Conservation (phyloP, 768 basidiomycete species). For the Dacryopinax primogenitus region DNA sequence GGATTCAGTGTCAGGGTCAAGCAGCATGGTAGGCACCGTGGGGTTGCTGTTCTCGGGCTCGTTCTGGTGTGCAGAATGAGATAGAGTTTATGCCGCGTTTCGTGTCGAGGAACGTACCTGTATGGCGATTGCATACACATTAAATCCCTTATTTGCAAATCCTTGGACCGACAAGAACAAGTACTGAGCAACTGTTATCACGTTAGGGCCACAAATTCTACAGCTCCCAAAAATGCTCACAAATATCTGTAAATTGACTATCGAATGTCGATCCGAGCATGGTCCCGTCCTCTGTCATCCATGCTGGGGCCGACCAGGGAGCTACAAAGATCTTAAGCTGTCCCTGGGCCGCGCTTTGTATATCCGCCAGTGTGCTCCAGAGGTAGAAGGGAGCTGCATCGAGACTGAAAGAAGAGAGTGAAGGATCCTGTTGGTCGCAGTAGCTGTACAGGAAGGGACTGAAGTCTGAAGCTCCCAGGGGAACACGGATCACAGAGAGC, state of each 20-base stretch:
- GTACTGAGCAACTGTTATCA: slow-evolving; percentile 48
- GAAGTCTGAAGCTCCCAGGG: slow-evolving; percentile 64
- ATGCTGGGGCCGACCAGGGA: background rate
- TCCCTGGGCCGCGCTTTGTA: slow-evolving; percentile 32
- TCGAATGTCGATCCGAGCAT: slow-evolving; percentile 12
- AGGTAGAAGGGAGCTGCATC: slow-evolving; percentile 47
- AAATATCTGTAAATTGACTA: slow-evolving; percentile 1
- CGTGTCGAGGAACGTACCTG: slow-evolving; percentile 26
- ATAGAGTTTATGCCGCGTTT: background rate
- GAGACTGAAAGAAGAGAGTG: slow-evolving; percentile 37
- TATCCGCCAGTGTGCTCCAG: slow-evolving; percentile 52
- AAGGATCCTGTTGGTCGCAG: background rate
- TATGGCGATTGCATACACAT: slow-evolving; percentile 49
- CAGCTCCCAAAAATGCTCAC: background rate
- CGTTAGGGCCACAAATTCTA: background rate
- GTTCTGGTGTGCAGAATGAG: slow-evolving; percentile 30
- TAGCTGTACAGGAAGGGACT: background rate
- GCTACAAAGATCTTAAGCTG: background rate
- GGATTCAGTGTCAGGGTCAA: slow-evolving; percentile 45
- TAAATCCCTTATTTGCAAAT: slow-evolving; percentile 47
- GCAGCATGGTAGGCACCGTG: slow-evolving; percentile 52
- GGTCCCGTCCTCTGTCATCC: background rate
- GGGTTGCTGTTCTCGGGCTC: slow-evolving; percentile 45
- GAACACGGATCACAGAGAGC: slow-evolving; percentile 53
- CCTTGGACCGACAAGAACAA: slow-evolving; percentile 61